Percentiles rank a stretch among this genome's conserved stretches.
Conservation (phyloP, 2,329 filamentous ascomycete species). For the Beauveria sp. region DNA sequence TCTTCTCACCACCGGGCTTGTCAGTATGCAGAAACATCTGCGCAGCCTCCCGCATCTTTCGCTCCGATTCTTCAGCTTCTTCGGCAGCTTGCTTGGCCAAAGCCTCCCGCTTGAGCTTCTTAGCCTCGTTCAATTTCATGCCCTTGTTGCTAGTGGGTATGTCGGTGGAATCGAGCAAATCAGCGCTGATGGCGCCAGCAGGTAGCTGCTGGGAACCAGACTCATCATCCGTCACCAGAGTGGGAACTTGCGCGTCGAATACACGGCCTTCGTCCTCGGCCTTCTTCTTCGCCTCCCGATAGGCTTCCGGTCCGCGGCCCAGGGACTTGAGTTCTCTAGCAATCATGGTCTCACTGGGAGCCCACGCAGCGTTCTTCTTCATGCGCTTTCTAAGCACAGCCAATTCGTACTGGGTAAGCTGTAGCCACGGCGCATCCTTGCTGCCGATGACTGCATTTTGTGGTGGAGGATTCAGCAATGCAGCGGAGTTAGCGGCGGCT, state of each 20-base stretch:
- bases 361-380: conserved; percentile 89
- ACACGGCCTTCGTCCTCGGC: conserved; percentile 58
- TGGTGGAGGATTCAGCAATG: conserved; percentile 48
- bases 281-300: conserved; percentile 52
- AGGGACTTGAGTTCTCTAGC: conserved; percentile 66
- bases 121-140: conserved; percentile 72
- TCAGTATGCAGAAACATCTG: conserved; percentile 30
- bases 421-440: conserved; percentile 56
- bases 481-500: conserved; percentile 32
- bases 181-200: conserved; percentile 52
- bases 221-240: conserved; percentile 36
- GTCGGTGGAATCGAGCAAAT: conserved; percentile 51
- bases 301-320: conserved; percentile 58
- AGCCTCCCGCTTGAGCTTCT: conserved; percentile 63
- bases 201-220: conserved; percentile 46
- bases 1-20: conserved; percentile 19
- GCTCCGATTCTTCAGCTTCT: conserved; percentile 51
- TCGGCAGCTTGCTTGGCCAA: conserved; percentile 54
- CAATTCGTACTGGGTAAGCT: conserved; percentile 57
- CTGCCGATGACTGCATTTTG: conserved; percentile 52
- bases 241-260: conserved; percentile 41
- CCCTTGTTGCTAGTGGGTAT: conserved; percentile 61
- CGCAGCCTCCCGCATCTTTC: conserved; percentile 43
- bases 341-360: conserved; percentile 79
- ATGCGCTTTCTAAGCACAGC: conserved; percentile 70